Evolutionary conservation across 352 stramenopile genomes (phyloP).

Genomic region (Phytopythium chamaehyphon): DNA sequence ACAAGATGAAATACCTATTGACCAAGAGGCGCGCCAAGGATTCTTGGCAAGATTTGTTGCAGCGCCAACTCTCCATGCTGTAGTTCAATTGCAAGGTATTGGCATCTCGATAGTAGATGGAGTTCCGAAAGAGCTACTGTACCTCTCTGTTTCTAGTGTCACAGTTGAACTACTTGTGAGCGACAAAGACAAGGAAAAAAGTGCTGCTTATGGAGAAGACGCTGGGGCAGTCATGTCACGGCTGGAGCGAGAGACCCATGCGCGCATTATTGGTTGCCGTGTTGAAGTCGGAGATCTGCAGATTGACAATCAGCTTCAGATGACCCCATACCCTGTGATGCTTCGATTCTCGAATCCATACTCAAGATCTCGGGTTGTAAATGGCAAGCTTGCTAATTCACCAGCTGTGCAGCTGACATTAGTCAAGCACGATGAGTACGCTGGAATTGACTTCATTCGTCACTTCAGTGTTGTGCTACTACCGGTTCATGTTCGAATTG

Average conservation of each 20-base stretch:
- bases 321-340: constrained; percentile 80
- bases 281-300: constrained; percentile 81
- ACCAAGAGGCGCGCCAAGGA: constrained; percentile 13
- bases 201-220: constrained; percentile 34
- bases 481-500: constrained; percentile 75
- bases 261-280: constrained; percentile 54
- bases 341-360: constrained; percentile 75
- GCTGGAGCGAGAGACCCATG: constrained; percentile 47
- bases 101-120: constrained; percentile 76
- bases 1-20: constrained; percentile 4
- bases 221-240: constrained; percentile 39
- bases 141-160: constrained; percentile 65
- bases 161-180: constrained; percentile 55
- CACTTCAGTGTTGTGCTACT: constrained; percentile 73
- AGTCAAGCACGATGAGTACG: constrained; percentile 85
- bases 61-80: constrained; percentile 44
- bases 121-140: constrained; percentile 74
- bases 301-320: constrained; percentile 83
- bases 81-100: constrained; percentile 61
- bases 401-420: constrained; percentile 72
- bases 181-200: constrained; percentile 35
- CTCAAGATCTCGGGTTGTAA: constrained; percentile 37
- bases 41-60: constrained; percentile 50
- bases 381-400: constrained; percentile 47
- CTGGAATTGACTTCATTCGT: constrained; percentile 83